These are phyloP conservation scores for Eucalyptus curtisii DNA, from an alignment of 345 rosid genomes.

Conservation along the genomic window DNA sequence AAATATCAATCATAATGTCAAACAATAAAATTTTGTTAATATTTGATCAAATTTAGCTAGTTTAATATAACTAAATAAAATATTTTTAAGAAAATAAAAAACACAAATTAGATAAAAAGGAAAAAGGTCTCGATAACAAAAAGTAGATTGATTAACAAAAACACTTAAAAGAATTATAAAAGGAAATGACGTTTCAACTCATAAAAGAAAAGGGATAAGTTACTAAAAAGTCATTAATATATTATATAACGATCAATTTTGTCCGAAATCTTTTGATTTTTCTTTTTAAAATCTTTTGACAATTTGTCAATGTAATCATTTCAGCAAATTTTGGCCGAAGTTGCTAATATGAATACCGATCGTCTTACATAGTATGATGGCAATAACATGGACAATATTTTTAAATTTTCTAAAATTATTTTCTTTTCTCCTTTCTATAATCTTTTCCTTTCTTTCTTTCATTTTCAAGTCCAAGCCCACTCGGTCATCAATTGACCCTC, in stretches of 20 bases:
- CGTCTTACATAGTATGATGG: no score
- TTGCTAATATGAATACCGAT: no score
- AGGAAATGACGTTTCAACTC: neutral
- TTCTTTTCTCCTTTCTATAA: neutral
- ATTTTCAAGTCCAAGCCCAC: neutral
- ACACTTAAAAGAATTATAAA: neutral
- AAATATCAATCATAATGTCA: neutral
- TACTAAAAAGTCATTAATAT: neutral
- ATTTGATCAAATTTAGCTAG: neutral
- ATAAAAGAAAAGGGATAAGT: neutral
- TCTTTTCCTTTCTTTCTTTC: neutral
- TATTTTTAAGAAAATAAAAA: neutral
- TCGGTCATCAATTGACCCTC: neutral
- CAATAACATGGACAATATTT: no score
- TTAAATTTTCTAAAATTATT: no score
- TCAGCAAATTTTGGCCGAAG: accelerated
- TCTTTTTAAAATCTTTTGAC: no score
- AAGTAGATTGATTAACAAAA: neutral
- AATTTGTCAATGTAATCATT: no score
- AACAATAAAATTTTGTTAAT: neutral
- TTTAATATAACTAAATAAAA: neutral
- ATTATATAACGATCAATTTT: accelerated
- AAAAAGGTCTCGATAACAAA: neutral
- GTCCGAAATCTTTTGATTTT: neutral
- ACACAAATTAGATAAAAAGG: neutral